Percentiles rank a stretch among this genome's conserved stretches.
These are phyloP conservation scores for Bonia amplexicaulis DNA, from an alignment of 176 grass and related monocot species.

Conservation along the genomic window DNA sequence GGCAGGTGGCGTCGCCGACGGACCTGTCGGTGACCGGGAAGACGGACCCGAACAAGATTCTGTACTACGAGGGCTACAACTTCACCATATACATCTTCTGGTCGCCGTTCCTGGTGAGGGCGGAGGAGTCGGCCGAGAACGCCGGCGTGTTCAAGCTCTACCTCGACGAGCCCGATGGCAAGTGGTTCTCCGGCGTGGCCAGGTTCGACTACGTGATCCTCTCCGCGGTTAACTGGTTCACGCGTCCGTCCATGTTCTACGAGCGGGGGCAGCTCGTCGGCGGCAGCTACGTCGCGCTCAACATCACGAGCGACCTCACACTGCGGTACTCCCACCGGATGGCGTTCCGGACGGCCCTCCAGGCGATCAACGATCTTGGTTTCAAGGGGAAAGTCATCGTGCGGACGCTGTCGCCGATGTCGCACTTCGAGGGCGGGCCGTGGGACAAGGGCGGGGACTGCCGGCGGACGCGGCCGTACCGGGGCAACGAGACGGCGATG, in stretches of 20 bases:
- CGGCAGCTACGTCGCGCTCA: conserved; percentile 37
- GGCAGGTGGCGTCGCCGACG: conserved; percentile 32
- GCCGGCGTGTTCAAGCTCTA: conserved; percentile 45
- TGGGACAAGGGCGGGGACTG: conserved; percentile 66
- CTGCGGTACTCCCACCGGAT: conserved; percentile 37
- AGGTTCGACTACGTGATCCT: conserved; percentile 60
- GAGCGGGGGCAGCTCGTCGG: conserved; percentile 39
- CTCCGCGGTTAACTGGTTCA: conserved; percentile 71
- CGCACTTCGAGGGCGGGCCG: conserved; percentile 68
- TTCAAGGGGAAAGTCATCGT: conserved; percentile 45
- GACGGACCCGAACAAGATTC: conserved; percentile 21
- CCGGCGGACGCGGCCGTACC: conserved; percentile 39
- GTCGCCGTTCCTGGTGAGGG: conserved; percentile 65
- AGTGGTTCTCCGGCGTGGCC: conserved; percentile 40
- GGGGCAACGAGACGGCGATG: conserved; percentile 42
- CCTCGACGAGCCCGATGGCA: conserved; percentile 58
- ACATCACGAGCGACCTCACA: conserved; percentile 53
- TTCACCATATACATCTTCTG: conserved; percentile 57
- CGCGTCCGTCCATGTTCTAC: conserved; percentile 42
- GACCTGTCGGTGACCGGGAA: background rate
- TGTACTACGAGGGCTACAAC: conserved; percentile 41
- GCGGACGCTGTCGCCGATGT: conserved; percentile 56
- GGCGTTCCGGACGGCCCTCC: conserved; percentile 54
- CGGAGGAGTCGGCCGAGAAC: conserved; percentile 11
- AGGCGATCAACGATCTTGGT: background rate